Conservation (phyloP, 129 eudicot genomes). For the Silybum marianum region DNA sequence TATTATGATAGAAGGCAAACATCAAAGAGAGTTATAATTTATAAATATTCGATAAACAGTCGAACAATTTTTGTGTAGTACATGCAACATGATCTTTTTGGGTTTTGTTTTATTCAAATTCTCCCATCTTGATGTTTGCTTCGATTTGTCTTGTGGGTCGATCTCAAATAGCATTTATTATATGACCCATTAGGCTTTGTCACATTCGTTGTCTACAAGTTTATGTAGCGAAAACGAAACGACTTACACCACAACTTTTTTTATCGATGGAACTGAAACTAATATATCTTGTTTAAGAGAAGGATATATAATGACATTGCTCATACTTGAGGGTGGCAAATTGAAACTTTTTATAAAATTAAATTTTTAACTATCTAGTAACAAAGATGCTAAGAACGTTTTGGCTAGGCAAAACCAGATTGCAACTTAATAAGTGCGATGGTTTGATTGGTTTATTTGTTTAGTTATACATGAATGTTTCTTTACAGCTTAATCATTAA, state of each 20-base stretch:
- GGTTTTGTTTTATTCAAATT: not conserved
- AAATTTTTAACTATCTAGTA: not conserved
- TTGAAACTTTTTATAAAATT: not conserved
- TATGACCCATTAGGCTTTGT: not conserved
- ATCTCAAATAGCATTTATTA: conserved; percentile 1
- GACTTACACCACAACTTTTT: not conserved
- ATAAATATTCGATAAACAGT: not conserved
- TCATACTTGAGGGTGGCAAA: not conserved
- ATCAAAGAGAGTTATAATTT: not conserved
- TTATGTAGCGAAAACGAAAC: not conserved
- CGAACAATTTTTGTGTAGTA: not conserved
- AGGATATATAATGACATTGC: not conserved
- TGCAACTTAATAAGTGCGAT: no score
- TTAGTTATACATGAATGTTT: no score
- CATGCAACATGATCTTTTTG: not conserved
- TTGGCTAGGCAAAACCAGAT: no score
- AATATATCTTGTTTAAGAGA: not conserved
- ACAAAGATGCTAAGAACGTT: not conserved
- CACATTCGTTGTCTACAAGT: not conserved
- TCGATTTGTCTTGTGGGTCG: not conserved
- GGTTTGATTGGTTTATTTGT: no score
- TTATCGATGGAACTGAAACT: not conserved
- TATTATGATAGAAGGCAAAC: not conserved
- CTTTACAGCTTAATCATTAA: no score
- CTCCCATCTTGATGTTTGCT: not conserved